Evolutionary conservation across 305 asterid species (phyloP).

Genomic region (Fraxinus latifolia): DNA sequence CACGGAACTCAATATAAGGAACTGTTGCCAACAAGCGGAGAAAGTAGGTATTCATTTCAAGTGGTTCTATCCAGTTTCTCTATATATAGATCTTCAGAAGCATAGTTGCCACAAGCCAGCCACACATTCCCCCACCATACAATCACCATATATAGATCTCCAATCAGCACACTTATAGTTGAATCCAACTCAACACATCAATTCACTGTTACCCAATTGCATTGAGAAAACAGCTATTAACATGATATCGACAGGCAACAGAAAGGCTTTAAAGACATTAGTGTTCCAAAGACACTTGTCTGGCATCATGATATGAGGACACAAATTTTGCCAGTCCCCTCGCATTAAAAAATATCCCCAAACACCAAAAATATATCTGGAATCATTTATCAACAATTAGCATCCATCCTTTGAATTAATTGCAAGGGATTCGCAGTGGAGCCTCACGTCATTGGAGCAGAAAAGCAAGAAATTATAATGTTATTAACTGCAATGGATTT

Average conservation of each 20-base stretch:
- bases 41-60: constrained; percentile 2
- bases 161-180: constrained; percentile 9
- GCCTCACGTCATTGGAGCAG: neutral
- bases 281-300: neutral
- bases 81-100: neutral
- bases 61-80: constrained; percentile 3
- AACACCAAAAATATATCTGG: constrained; percentile 14
- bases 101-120: neutral
- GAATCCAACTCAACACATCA: constrained; percentile 16
- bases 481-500: neutral
- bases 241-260: constrained; percentile 5
- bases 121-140: constrained; percentile 1
- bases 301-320: constrained; percentile 10
- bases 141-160: constrained; percentile 2
- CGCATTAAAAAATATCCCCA: constrained; percentile 3
- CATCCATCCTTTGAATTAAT: constrained; percentile 10
- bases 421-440: constrained; percentile 8
- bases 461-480: neutral
- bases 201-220: constrained; percentile 7
- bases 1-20: constrained; percentile 13
- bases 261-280: constrained; percentile 7
- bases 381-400: constrained; percentile 10
- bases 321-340: constrained; percentile 12
- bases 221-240: constrained; percentile 11
- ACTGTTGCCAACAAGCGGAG: constrained; percentile 3